Evolutionary conservation across 2,329 filamentous ascomycete species (phyloP), one percentile per base, ranked within the genome.

Genomic region (Fusarium newnesense): DNA sequence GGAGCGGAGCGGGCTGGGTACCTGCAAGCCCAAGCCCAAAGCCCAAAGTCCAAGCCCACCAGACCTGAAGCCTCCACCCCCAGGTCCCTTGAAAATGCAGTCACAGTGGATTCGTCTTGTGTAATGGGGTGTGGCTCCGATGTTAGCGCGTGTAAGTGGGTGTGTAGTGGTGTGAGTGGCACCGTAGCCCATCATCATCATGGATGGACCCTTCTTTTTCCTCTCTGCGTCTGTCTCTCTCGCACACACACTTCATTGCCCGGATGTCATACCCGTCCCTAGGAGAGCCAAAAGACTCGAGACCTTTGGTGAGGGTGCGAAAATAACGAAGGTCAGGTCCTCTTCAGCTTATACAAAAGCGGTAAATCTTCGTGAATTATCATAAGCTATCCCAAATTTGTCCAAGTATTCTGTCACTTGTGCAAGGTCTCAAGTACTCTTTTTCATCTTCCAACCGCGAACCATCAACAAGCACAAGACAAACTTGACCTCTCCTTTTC

Each of bases 201-300:
- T 74, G 69, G 72, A 75, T 73, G 72, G 72, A 73, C 72, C 72
- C 72, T 74, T 74, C 50, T 66, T 74, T 73, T 44, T 37, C n/a
- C 34, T 39, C 47, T 52, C 49, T 26, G n/a, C 36, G 49, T 36
- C 32, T 26, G n/a, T 52, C 37, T 39, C 24, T 28, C 52, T 36
- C 54, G 4, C 37, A 24, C 32, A 36, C 24, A 24, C n/a, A 36
- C 34, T 28, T 47, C 19, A 44, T 12, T n/a, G 34, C 28, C 37
- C 46, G 36, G 58, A 39, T 67, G 62, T 67, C 60, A 60, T 56
- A 60, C 70, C 70, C 58, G 50, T 54, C 24, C 24, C 50, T 40
- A 39, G 50, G 24, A 39, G 18, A 39, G 24, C 19, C 26, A 28
- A 54, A 54, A 39, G 24, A n/a, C 24, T 18, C 30, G 34, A 40